These are phyloP conservation scores for Aotearoamyces nothofagi DNA, from an alignment of 2,329 filamentous ascomycete species.

Conservation along the genomic window DNA sequence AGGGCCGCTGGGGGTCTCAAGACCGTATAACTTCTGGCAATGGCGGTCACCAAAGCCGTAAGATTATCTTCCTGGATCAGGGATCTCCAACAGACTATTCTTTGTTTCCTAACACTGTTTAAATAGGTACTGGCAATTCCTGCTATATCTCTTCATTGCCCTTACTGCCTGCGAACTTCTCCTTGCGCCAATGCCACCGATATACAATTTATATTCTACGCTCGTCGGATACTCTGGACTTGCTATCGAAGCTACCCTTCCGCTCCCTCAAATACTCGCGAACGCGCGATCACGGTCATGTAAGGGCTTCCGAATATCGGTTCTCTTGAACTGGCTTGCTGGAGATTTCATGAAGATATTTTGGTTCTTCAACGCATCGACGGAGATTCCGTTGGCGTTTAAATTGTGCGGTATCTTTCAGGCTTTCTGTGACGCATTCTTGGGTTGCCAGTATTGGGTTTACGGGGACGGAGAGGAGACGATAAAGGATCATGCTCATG, in stretches of 20 bases:
- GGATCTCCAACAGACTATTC: too few species aligned
- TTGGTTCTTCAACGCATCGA: slow-evolving; percentile 61
- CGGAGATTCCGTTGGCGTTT: slow-evolving; percentile 61
- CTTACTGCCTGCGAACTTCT: slow-evolving; percentile 53
- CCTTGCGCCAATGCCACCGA: slow-evolving; percentile 36
- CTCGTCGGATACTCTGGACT: slow-evolving; percentile 63
- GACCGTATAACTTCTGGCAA: slow-evolving; percentile 72
- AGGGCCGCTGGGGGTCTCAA: slow-evolving; percentile 22
- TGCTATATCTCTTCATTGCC: slow-evolving; percentile 48
- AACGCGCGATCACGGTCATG: slow-evolving; percentile 56
- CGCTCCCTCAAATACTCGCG: slow-evolving; percentile 61
- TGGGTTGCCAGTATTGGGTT: slow-evolving; percentile 60
- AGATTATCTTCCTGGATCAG: too few species aligned
- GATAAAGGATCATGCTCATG: too few species aligned
- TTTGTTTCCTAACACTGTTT: too few species aligned
- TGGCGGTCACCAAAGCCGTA: slow-evolving; percentile 58
- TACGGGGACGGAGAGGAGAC: too few species aligned
- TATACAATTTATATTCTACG: slow-evolving; percentile 52
- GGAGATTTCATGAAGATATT: slow-evolving; percentile 82
- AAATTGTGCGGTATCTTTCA: slow-evolving; percentile 75
- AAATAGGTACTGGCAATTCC: slow-evolving; percentile 60
- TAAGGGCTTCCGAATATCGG: slow-evolving; percentile 62
- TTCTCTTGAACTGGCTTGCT: slow-evolving; percentile 63
- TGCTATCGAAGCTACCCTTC: slow-evolving; percentile 66
- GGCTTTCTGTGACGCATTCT: slow-evolving; percentile 57